Base-by-base conservation (phyloP, 495 filamentous ascomycete species). In the Aspergillus haitiensis region DNA sequence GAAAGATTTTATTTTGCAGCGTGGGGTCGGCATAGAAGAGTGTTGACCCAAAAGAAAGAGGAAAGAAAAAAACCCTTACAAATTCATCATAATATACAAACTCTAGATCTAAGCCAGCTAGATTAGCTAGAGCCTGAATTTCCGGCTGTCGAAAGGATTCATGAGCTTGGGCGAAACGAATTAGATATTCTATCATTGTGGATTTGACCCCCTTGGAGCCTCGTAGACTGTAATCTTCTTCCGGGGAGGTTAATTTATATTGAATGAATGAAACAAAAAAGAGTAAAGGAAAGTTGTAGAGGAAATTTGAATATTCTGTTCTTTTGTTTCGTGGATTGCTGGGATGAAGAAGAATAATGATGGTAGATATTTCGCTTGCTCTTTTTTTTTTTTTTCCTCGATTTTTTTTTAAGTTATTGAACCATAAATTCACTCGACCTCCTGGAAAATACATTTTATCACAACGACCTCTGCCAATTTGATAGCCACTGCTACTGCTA, bases 61-160 rank as follows among this genome's bases (percentile, higher is more conserved):
- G 13, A 5, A 52, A 40, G 7, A 39, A 27, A 47, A 37, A 8
- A 33, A 16, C 16, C 74, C 81, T 63, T 88, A 96, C 94, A 68
- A 82, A 82, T 51, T 86, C 76, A 60, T 78, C 81, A 67, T 98
- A 98, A 36, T 72, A 82, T 18, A 90, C 59, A 60, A 96, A 80
- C 55, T 91, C 81, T 3, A 98, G 61, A 36, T 89, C 76, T 18
- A 94, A 75, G 9, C 81, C 79, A 34, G 84, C 78, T 12, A 95
- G 69, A 7, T 83, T 70, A 7, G 94, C 93, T 16, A 98, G 73
- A 18, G 94, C 85, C 66, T 93, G 75, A n/a, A 97, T 80, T 72
- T 99, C 94, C 8, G 93, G 82, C 58, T 82, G 82, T 54, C 93
- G 89, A 70, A 99, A 99, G 12, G 83, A 88, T 78, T 97, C 91